Percentiles rank a stretch among this genome's conserved stretches.
These are phyloP conservation scores for Obelidium mucronatum DNA, from an alignment of 192 early-diverging fungal species.

Conservation along the genomic window DNA sequence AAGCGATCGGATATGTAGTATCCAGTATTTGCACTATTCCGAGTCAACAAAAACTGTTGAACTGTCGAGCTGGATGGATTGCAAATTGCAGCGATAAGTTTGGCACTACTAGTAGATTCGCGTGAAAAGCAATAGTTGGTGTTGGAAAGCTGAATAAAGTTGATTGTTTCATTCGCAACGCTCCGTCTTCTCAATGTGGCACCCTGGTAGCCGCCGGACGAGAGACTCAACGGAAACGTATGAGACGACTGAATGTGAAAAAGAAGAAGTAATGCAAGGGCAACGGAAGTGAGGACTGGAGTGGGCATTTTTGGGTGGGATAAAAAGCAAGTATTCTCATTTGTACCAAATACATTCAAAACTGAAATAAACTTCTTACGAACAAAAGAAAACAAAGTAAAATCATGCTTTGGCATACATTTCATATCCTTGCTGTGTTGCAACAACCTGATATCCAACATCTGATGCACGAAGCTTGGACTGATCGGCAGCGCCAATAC, in stretches of 20 bases:
- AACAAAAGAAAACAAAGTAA: not conserved
- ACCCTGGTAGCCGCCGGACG: not conserved
- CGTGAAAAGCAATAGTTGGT: not conserved
- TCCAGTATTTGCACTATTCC: not conserved
- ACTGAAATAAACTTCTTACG: not conserved
- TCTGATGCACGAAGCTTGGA: constrained; percentile 4
- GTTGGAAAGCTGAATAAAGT: not conserved
- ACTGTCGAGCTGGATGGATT: not conserved
- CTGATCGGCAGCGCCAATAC: constrained; percentile 18
- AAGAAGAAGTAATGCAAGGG: not conserved
- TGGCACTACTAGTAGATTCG: no score
- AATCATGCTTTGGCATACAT: not conserved
- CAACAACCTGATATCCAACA: constrained; percentile 25
- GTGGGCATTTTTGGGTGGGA: not conserved
- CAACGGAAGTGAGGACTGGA: not conserved
- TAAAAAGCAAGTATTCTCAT: not conserved
- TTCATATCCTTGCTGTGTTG: not conserved
- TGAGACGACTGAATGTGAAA: not conserved
- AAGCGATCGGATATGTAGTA: no score
- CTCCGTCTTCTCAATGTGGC: not conserved
- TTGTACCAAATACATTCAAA: not conserved
- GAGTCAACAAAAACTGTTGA: not conserved
- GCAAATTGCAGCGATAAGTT: not conserved
- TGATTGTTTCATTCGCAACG: no score
- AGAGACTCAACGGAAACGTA: not conserved